Percentiles rank a stretch among this genome's conserved stretches.
Evolutionary conservation across 2,329 filamentous ascomycete species (phyloP).

Genomic region (Phyllosticta ampelicida): DNA sequence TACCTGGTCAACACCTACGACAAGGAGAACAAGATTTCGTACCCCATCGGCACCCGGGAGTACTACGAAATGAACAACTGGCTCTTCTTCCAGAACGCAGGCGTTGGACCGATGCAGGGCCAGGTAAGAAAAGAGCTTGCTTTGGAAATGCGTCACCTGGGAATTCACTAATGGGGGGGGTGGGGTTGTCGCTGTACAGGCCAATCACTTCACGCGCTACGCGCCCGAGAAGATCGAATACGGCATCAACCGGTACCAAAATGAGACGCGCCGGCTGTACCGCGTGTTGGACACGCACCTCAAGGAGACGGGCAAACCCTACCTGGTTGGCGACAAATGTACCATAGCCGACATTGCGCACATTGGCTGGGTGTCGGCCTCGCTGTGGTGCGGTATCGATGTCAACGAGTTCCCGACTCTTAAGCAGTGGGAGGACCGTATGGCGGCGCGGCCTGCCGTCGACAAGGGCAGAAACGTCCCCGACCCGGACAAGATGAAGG

Average conservation of each 20-base stretch:
- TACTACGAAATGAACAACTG: conserved; percentile 73
- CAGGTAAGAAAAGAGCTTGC: not conserved
- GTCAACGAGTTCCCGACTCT: conserved; percentile 66
- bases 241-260: conserved; percentile 69
- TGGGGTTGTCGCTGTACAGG: conserved; percentile 17
- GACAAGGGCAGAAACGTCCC: conserved; percentile 69
- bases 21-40: conserved; percentile 70
- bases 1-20: conserved; percentile 79
- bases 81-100: conserved; percentile 62
- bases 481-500: conserved; percentile 48
- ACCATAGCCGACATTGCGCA: conserved; percentile 63
- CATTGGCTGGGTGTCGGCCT: conserved; percentile 64
- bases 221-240: conserved; percentile 67
- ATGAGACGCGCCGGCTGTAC: conserved; percentile 76
- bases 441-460: conserved; percentile 58
- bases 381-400: conserved; percentile 52
- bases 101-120: conserved; percentile 70
- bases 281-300: conserved; percentile 65
- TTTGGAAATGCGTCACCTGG: not conserved
- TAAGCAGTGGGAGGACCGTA: conserved; percentile 64
- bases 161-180: too few species aligned
- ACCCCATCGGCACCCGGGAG: conserved; percentile 56
- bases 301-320: conserved; percentile 35
- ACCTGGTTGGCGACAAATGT: conserved; percentile 50
- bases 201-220: conserved; percentile 56